Conservation (phyloP, 768 basidiomycete species). For the Psilocybe subaeruginosa region DNA sequence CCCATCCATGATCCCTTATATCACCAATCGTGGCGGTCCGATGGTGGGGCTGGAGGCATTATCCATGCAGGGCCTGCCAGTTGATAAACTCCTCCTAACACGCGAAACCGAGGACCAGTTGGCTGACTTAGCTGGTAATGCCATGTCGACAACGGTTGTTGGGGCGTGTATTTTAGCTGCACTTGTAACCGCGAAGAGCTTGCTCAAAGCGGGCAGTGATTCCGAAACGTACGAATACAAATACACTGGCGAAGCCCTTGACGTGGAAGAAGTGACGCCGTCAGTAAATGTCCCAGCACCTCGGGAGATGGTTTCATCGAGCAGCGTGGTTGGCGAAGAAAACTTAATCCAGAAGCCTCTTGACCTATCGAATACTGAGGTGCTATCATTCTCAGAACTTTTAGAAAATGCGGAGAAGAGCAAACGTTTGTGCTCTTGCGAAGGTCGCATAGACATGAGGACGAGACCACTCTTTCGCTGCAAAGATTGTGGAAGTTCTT, state of each 20-base stretch:
- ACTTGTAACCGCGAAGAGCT: slow-evolving; percentile 64
- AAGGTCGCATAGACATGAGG: slow-evolving; percentile 83
- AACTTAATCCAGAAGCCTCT: slow-evolving; percentile 64
- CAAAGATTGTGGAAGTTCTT: slow-evolving; percentile 73
- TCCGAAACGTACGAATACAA: slow-evolving; percentile 70
- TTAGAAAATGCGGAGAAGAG: slow-evolving; percentile 69
- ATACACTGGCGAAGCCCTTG: slow-evolving; percentile 37
- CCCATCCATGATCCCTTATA: slow-evolving; percentile 95
- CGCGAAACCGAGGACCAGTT: slow-evolving; percentile 93
- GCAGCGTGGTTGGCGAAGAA: slow-evolving; percentile 75
- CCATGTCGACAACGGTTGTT: slow-evolving; percentile 97
- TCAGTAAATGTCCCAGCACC: slow-evolving; percentile 43
- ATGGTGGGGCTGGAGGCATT: slow-evolving; percentile 94
- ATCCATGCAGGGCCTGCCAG: slow-evolving; percentile 92
- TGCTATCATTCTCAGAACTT: slow-evolving; percentile 52
- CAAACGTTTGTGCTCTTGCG: slow-evolving; percentile 85
- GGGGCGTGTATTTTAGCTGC: slow-evolving; percentile 88
- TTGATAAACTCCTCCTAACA: slow-evolving; percentile 89
- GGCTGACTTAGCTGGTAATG: slow-evolving; percentile 94
- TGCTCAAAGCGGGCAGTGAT: slow-evolving; percentile 71
- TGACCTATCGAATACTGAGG: slow-evolving; percentile 62
- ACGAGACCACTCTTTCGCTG: slow-evolving; percentile 69
- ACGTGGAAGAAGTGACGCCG: slow-evolving; percentile 43
- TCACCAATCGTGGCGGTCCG: slow-evolving; percentile 94
- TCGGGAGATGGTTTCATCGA: slow-evolving; percentile 30